phyloP scores from a whole-genome alignment of 2,329 filamentous ascomycete genomes.

The Fusarium sp. region DNA sequence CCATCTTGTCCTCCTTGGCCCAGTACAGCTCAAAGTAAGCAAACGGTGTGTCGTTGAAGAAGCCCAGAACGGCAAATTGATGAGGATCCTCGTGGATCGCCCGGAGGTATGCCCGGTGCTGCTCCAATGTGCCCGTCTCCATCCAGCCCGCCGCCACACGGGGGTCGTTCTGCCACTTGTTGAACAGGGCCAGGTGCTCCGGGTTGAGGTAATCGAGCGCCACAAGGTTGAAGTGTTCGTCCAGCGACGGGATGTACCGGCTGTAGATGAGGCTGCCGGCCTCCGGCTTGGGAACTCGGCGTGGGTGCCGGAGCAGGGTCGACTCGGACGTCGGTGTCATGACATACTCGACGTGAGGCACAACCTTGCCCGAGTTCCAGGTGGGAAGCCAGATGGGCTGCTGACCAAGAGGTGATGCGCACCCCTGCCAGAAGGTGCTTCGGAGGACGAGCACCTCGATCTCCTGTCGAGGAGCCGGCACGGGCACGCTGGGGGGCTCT shows the following conservation, averaged over 20 bases:
- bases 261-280: constrained; percentile 75
- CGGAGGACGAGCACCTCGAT: constrained; percentile 54
- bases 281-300: constrained; percentile 70
- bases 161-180: constrained; percentile 81
- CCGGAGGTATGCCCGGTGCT: constrained; percentile 73
- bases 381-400: constrained; percentile 65
- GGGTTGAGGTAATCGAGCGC: constrained; percentile 69
- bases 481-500: constrained; percentile 46
- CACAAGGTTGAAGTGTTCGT: constrained; percentile 76
- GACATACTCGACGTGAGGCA: constrained; percentile 50
- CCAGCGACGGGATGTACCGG: constrained; percentile 75
- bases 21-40: constrained; percentile 75
- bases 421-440: constrained; percentile 70
- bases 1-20: constrained; percentile 62
- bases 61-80: constrained; percentile 69
- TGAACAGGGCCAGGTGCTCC: constrained; percentile 71
- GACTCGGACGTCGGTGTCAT: constrained; percentile 45
- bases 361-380: constrained; percentile 47
- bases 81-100: constrained; percentile 73
- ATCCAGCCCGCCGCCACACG: constrained; percentile 79
- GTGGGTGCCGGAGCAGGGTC: constrained; percentile 64
- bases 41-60: constrained; percentile 73
- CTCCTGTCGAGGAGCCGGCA: constrained; percentile 35
- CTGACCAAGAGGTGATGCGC: constrained; percentile 68
- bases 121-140: constrained; percentile 74